phyloP scores from a whole-genome alignment of 2,329 filamentous ascomycete genomes.

The Verticillium klebahnii region DNA sequence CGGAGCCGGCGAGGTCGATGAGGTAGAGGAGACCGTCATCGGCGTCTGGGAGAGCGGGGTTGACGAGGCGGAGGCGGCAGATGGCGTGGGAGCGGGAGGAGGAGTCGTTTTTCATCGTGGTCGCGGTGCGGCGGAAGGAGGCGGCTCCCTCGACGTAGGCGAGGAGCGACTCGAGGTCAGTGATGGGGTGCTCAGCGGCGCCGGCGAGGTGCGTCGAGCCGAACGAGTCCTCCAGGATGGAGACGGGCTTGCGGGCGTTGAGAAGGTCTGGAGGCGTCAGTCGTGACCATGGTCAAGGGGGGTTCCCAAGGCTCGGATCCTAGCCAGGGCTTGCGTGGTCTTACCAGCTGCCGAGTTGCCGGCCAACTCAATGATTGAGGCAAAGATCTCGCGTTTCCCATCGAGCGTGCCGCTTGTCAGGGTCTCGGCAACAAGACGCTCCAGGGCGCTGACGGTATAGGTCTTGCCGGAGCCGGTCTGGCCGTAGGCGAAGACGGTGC shows the following conservation, averaged over 20 bases:
- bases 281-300: neutral
- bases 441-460: constrained; percentile 35
- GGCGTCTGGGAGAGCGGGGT: constrained; percentile 17
- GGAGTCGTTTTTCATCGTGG: constrained; percentile 39
- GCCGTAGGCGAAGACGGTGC: constrained; percentile 44
- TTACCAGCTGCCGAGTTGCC: constrained; percentile 19
- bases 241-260: constrained; percentile 33
- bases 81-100: constrained; percentile 45
- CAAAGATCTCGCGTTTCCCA: constrained; percentile 23
- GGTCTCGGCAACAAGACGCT: constrained; percentile 32
- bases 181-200: constrained; percentile 31
- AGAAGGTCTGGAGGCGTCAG: constrained; percentile 31
- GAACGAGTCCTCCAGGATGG: constrained; percentile 40
- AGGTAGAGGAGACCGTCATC: constrained; percentile 41
- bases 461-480: constrained; percentile 47
- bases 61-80: constrained; percentile 39
- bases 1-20: constrained; percentile 44
- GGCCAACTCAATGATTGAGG: constrained; percentile 34
- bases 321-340: no score
- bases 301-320: no score
- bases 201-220: constrained; percentile 39
- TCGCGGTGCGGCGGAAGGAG: constrained; percentile 33
- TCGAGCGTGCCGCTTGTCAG: constrained; percentile 21
- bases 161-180: constrained; percentile 21
- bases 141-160: constrained; percentile 30